These are phyloP conservation scores for Nicotiana knightiana DNA, from an alignment of 257 asterid species.

Conservation along the genomic window DNA sequence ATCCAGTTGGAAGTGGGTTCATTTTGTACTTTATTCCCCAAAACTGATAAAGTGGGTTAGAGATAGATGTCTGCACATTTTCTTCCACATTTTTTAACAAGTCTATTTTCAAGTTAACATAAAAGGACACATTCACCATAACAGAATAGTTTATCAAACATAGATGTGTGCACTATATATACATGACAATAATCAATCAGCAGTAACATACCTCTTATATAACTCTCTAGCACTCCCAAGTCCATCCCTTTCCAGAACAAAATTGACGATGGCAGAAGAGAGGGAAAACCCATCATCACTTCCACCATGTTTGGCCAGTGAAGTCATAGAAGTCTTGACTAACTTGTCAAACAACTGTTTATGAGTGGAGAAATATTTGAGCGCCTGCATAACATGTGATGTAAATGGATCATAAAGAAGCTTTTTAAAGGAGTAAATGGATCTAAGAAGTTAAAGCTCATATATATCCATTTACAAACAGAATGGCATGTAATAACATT, in stretches of 20 bases:
- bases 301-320: constrained; percentile 70
- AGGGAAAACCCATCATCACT: constrained; percentile 74
- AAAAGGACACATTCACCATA: background rate
- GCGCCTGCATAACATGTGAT: constrained; percentile 50
- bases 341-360: constrained; percentile 63
- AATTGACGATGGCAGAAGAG: constrained; percentile 51
- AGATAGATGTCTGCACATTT: background rate
- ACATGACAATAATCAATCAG: background rate
- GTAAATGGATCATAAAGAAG: constrained; percentile 2
- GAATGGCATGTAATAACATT: background rate
- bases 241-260: constrained; percentile 67
- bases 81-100: background rate
- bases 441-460: background rate
- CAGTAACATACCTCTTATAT: constrained; percentile 56
- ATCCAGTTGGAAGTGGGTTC: background rate
- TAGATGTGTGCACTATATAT: background rate
- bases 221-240: constrained; percentile 58
- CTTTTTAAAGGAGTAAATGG: background rate
- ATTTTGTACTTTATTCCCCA: background rate
- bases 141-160: constrained; percentile 5
- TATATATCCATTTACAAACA: background rate
- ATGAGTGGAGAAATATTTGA: constrained; percentile 60
- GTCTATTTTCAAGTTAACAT: background rate
- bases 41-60: background rate
- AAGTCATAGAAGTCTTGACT: constrained; percentile 46